phyloP scores from a whole-genome alignment of 495 filamentous ascomycete species.

The Pseudomonodictys pantanalensis region DNA sequence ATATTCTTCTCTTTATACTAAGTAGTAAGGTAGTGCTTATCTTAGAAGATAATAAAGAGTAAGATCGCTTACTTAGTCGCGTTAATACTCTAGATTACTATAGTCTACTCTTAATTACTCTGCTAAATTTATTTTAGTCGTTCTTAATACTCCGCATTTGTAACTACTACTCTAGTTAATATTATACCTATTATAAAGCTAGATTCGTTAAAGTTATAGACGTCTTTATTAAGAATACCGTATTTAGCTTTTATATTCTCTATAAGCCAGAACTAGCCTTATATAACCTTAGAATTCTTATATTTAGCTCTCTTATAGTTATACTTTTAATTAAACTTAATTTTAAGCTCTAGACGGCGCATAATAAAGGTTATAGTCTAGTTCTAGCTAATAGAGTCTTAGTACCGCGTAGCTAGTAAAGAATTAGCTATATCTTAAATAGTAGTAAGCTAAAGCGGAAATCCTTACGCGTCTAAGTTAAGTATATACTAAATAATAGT shows the following conservation, averaged over 20 bases:
- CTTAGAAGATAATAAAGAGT: conserved; percentile 35
- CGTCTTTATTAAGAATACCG: conserved; percentile 43
- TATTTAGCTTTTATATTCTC: conserved; percentile 39
- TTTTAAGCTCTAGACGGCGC: too few species aligned
- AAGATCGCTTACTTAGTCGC: conserved; percentile 12
- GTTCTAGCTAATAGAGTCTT: too few species aligned
- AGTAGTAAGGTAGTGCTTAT: conserved; percentile 29
- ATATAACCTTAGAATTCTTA: conserved; percentile 43
- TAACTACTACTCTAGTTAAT: conserved; percentile 14
- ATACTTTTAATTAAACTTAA: too few species aligned
- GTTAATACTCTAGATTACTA: conserved; percentile 39
- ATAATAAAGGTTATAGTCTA: too few species aligned
- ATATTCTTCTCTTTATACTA: conserved; percentile 38
- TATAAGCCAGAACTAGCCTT: conserved; percentile 41
- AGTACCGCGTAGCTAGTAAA: too few species aligned
- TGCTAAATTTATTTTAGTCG: conserved; percentile 36
- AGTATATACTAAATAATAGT: too few species aligned
- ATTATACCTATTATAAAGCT: conserved; percentile 43
- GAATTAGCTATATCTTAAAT: too few species aligned
- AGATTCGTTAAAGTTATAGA: conserved; percentile 51
- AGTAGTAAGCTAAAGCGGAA: too few species aligned
- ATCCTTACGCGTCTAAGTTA: too few species aligned
- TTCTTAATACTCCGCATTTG: conserved; percentile 24
- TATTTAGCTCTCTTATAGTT: too few species aligned
- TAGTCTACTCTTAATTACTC: conserved; percentile 45